These are phyloP conservation scores for Clonostachys solani DNA, from an alignment of 2,329 filamentous ascomycete genomes.

Conservation along the genomic window DNA sequence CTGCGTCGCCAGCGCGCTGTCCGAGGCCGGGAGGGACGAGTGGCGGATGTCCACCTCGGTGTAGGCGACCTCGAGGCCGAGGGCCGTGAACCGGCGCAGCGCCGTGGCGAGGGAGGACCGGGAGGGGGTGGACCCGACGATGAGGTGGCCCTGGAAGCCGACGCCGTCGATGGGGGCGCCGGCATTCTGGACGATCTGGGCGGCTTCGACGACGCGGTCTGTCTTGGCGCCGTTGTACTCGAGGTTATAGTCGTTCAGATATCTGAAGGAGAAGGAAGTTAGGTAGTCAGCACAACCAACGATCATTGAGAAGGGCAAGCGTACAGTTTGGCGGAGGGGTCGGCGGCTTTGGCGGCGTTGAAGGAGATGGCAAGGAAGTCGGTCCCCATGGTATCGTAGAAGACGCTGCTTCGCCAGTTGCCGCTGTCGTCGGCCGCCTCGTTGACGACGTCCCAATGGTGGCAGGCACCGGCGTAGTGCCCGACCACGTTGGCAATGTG, in stretches of 20 bases:
- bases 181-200: constrained; percentile 40
- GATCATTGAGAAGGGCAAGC: too few relatives aligned
- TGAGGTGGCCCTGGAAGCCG: constrained; percentile 58
- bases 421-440: constrained; percentile 55
- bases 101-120: constrained; percentile 36
- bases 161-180: constrained; percentile 57
- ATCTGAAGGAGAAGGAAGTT: constrained; percentile 5
- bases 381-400: constrained; percentile 49
- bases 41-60: constrained; percentile 60
- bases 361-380: constrained; percentile 56
- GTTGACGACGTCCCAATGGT: constrained; percentile 48
- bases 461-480: constrained; percentile 39
- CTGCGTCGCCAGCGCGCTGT: constrained; percentile 37
- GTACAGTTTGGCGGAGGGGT: constrained; percentile 47
- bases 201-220: constrained; percentile 34
- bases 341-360: constrained; percentile 46
- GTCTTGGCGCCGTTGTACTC: constrained; percentile 46
- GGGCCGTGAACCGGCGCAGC: constrained; percentile 43
- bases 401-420: constrained; percentile 46
- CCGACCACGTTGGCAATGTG: constrained; percentile 41
- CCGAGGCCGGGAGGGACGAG: constrained; percentile 34
- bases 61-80: constrained; percentile 53
- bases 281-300: constrained; percentile 9
- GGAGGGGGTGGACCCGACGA: constrained; percentile 45
- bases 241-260: constrained; percentile 52